phyloP scores from a whole-genome alignment of 2,329 filamentous ascomycete genomes.

The Kalaharituber pfeilii region DNA sequence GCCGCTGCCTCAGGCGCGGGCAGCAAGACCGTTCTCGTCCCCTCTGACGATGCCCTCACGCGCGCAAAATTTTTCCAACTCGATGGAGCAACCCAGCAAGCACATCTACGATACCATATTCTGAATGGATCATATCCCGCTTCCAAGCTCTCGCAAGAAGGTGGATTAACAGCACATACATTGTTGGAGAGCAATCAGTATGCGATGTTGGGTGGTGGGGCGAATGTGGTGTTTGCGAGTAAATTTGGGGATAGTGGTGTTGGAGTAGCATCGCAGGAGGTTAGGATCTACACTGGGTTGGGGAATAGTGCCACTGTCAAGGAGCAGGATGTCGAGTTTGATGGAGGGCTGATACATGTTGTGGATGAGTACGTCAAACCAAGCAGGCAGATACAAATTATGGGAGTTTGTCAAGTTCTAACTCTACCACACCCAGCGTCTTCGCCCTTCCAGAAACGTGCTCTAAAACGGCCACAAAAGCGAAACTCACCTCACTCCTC shows the following conservation, averaged over 20 bases:
- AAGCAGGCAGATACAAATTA: too few species aligned
- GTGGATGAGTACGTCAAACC: constrained; percentile 27
- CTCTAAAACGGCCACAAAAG: constrained; percentile 28
- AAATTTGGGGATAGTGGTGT: constrained; percentile 23
- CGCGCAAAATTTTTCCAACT: neutral
- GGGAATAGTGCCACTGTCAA: constrained; percentile 34
- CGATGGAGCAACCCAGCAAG: constrained; percentile 13
- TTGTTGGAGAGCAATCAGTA: constrained; percentile 30
- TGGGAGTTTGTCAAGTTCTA: too few species aligned
- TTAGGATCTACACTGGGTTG: constrained; percentile 37
- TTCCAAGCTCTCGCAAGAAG: constrained; percentile 12
- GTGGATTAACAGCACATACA: constrained; percentile 26
- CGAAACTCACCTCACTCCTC: constrained; percentile 32
- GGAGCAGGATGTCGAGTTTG: constrained; percentile 36
- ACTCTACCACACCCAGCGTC: constrained; percentile 24
- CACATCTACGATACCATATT: constrained; percentile 41
- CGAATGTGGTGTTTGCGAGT: constrained; percentile 37
- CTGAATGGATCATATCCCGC: constrained; percentile 35
- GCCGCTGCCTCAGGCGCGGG: too few species aligned
- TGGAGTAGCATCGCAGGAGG: constrained; percentile 20
- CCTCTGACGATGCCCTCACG: neutral
- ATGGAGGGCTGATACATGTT: constrained; percentile 39
- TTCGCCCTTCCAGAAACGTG: constrained; percentile 33
- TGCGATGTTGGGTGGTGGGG: constrained; percentile 38
- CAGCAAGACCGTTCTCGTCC: neutral